Percentiles rank a stretch among this genome's conserved stretches.
phyloP scores from a whole-genome alignment of 2,329 filamentous ascomycete genomes.

The Sphaceloma murrayae region DNA sequence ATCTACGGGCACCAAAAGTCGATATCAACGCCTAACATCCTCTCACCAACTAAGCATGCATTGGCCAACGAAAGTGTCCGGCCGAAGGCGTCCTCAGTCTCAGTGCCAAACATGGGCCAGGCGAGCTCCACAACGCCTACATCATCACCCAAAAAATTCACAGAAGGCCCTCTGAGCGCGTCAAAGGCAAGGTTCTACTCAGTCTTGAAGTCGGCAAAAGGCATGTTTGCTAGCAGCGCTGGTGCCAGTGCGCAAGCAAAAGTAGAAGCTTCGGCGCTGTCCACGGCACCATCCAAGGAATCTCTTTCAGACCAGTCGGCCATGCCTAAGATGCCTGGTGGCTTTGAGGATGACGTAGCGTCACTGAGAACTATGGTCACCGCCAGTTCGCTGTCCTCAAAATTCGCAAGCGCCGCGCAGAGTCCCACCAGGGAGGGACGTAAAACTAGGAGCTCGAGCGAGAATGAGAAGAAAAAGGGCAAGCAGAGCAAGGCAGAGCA shows the following conservation, averaged over 20 bases:
- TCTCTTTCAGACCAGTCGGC: conserved; percentile 11
- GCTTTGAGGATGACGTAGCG: conserved; percentile 22
- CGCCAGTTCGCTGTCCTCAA: conserved; percentile 19
- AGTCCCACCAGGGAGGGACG: conserved; percentile 31
- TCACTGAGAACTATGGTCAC: conserved; percentile 21
- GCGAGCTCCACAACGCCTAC: conserved; percentile 51
- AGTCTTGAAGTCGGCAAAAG: conserved; percentile 78
- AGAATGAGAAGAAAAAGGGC: conserved; percentile 53
- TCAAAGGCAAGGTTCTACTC: conserved; percentile 90
- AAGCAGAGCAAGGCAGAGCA: conserved; percentile 55
- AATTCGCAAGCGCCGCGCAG: too few relatives aligned
- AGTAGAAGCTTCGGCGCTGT: conserved; percentile 43
- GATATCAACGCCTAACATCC: conserved; percentile 28
- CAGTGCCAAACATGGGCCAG: conserved; percentile 32
- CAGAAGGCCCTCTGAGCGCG: conserved; percentile 75
- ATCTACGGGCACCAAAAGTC: conserved; percentile 27
- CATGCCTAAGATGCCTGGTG: conserved; percentile 27
- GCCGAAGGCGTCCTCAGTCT: conserved; percentile 48
- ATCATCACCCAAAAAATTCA: conserved; percentile 48
- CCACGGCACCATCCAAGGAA: conserved; percentile 14
- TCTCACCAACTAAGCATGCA: conserved; percentile 38
- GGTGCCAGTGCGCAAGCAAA: conserved; percentile 50
- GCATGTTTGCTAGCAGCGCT: conserved; percentile 68
- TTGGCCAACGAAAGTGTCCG: conserved; percentile 34
- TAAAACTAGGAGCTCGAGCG: conserved; percentile 50